phyloP scores from a whole-genome alignment of 139 green algal genomes.

The Chlamydomonas sphaeroides region DNA sequence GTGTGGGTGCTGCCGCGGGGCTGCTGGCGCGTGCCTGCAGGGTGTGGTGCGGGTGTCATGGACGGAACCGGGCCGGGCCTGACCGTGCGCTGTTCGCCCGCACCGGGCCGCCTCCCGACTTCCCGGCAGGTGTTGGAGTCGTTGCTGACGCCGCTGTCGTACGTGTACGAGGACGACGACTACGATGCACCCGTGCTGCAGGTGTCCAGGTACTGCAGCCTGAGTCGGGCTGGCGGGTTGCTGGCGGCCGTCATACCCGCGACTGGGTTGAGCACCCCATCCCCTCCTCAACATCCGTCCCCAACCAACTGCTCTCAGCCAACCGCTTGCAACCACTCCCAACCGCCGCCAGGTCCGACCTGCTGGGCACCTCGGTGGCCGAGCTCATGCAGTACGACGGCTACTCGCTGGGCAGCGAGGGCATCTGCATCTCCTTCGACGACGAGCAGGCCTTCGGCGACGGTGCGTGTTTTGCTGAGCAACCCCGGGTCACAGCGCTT shows the following conservation, averaged over 20 bases:
- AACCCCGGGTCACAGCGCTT: too few relatives aligned
- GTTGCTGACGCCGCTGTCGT: conserved; percentile 34
- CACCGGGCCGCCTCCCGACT: too few relatives aligned
- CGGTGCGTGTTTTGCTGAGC: conserved; percentile 6
- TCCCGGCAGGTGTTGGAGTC: conserved; percentile 1
- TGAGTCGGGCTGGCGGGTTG: too few relatives aligned
- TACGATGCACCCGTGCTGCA: conserved; percentile 34
- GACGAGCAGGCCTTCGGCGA: conserved; percentile 27
- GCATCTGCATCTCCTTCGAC: conserved; percentile 27
- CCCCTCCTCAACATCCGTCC: not conserved
- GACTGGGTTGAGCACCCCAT: too few relatives aligned
- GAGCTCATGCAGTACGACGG: conserved; percentile 32
- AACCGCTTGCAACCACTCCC: too few relatives aligned
- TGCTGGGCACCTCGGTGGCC: conserved; percentile 8
- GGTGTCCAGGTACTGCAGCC: conserved; percentile 5
- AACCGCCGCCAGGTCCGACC: conserved; percentile 22
- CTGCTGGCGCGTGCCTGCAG: too few relatives aligned
- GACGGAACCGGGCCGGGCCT: too few relatives aligned
- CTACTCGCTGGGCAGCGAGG: not conserved
- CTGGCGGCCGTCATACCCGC: too few relatives aligned
- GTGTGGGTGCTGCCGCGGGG: too few relatives aligned
- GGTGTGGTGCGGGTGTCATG: too few relatives aligned
- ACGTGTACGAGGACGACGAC: conserved; percentile 38
- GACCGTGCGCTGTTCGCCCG: too few relatives aligned
- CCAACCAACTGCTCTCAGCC: too few relatives aligned